phyloP scores from a whole-genome alignment of 805 yeast genomes.

The Citeromyces matritensis region DNA sequence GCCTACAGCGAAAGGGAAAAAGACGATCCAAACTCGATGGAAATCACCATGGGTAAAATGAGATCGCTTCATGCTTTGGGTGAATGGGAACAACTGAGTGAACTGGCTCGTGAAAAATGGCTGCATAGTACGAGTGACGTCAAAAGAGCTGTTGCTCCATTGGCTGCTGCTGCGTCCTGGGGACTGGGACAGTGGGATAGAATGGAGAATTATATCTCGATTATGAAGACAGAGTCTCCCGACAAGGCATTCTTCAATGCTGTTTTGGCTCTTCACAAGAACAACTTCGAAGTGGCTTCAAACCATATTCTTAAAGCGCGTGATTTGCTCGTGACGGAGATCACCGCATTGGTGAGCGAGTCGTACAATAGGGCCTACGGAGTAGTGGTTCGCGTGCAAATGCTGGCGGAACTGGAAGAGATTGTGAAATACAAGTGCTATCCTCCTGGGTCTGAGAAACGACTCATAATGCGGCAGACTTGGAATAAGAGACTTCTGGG shows the following conservation, averaged over 20 bases:
- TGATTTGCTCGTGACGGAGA: constrained; percentile 80
- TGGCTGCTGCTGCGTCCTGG: constrained; percentile 99
- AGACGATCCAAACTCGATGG: constrained; percentile 56
- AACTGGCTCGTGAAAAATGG: constrained; percentile 83
- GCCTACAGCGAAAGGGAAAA: constrained; percentile 76
- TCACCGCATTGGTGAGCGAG: constrained; percentile 88
- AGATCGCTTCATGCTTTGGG: constrained; percentile 97
- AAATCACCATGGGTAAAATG: constrained; percentile 94
- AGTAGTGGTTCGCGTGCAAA: constrained; percentile 92
- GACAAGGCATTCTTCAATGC: constrained; percentile 94
- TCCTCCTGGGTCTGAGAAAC: constrained; percentile 71
- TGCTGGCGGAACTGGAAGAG: constrained; percentile 94
- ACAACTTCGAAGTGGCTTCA: constrained; percentile 71
- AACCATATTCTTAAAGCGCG: constrained; percentile 73
- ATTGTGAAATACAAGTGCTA: constrained; percentile 77
- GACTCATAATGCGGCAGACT: constrained; percentile 68
- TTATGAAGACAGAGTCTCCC: constrained; percentile 85
- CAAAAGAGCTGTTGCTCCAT: constrained; percentile 78
- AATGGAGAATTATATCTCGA: constrained; percentile 82
- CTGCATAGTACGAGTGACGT: constrained; percentile 52
- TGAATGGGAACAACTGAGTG: constrained; percentile 90
- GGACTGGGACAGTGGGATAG: constrained; percentile 94
- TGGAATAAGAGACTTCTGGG: constrained; percentile 91
- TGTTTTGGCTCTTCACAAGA: constrained; percentile 70
- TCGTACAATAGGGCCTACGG: constrained; percentile 94